phyloP scores from a whole-genome alignment of 2,329 filamentous ascomycete species.

The Ilyonectria robusta region DNA sequence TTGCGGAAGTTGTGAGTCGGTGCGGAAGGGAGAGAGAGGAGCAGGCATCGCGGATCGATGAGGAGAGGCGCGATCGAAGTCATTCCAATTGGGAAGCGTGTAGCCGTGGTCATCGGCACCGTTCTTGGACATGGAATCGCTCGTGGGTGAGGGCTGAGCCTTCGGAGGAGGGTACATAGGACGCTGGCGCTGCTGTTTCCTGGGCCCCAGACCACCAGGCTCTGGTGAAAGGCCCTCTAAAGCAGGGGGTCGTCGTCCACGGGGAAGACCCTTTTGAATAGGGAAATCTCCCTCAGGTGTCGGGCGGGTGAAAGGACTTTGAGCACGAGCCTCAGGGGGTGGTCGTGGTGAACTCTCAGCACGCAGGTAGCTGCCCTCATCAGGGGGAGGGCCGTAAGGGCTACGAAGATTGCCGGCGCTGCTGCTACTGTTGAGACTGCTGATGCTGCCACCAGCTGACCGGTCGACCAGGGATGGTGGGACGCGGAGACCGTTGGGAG shows the following conservation, averaged over 20 bases:
- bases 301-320: slow-evolving; percentile 48
- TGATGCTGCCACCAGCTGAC: slow-evolving; percentile 25
- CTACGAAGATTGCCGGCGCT: slow-evolving; percentile 32
- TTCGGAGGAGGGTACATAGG: slow-evolving; percentile 43
- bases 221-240: slow-evolving; percentile 24
- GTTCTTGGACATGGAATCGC: slow-evolving; percentile 8
- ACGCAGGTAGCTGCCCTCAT: slow-evolving; percentile 40
- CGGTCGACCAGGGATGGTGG: slow-evolving; percentile 40
- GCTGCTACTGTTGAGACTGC: background rate
- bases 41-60: slow-evolving; percentile 54
- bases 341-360: slow-evolving; percentile 27
- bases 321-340: slow-evolving; percentile 36
- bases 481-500: slow-evolving; percentile 39
- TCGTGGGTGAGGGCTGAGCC: slow-evolving; percentile 22
- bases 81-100: slow-evolving; percentile 46
- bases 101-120: slow-evolving; percentile 24
- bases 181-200: slow-evolving; percentile 41
- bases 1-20: slow-evolving; percentile 25
- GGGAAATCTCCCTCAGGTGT: slow-evolving; percentile 54
- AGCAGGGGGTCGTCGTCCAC: slow-evolving; percentile 49
- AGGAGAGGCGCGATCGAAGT: slow-evolving; percentile 47
- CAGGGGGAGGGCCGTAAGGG: slow-evolving; percentile 42
- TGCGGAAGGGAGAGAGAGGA: slow-evolving; percentile 50
- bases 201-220: slow-evolving; percentile 36
- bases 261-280: slow-evolving; percentile 52